Base-by-base conservation (phyloP, 257 asterid species). In the Solanum tacnaense region DNA sequence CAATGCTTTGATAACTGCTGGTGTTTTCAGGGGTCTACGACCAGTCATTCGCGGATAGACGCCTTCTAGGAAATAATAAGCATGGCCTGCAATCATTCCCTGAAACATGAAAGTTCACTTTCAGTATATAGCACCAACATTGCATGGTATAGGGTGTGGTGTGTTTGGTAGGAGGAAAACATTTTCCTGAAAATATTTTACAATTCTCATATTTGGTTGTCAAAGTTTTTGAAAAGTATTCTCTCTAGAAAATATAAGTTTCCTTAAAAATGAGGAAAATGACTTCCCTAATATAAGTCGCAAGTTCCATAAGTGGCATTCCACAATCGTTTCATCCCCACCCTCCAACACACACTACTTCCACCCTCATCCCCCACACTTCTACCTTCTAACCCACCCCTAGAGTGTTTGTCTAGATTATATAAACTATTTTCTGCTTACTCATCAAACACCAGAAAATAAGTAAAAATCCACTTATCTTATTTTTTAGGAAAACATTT, bases 21-120 rank as follows among this genome's bases (percentile, higher is more conserved):
- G 99, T 73, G 99, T 97, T 91, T 86, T 97, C 91, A 97, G 92
- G 62, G 99, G 99, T 79, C 96, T 93, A 12, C 99, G 93, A 32
- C 98, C 98, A 27, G 99, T 94, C 98, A 97, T 96, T 81, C 95
- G 89, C 0, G 99, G 99, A 87, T 97, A 96, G 72, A 96, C 99
- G 34, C 92, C 97, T 90, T 96, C 98, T 68, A 97, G 98, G 88
- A 96, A 97, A 89, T 95, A 96, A 95, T 97, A 96, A 67, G 99
- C 99, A 91, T 97, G 99, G 7, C 98, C 98, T 52, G 99, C 98
- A 83, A 97, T 93, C 99, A 96, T 94, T 62, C 99, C 99, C 98
- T 96, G 95, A 88, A 86, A 76, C 86, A 92, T 83, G 87, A 90
- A 86, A 46, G 41, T 18, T 46, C 70, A 49, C 85, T 25, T 79